These are phyloP conservation scores for Piloderma croceum DNA, from an alignment of 768 basidiomycete species.

Conservation along the genomic window DNA sequence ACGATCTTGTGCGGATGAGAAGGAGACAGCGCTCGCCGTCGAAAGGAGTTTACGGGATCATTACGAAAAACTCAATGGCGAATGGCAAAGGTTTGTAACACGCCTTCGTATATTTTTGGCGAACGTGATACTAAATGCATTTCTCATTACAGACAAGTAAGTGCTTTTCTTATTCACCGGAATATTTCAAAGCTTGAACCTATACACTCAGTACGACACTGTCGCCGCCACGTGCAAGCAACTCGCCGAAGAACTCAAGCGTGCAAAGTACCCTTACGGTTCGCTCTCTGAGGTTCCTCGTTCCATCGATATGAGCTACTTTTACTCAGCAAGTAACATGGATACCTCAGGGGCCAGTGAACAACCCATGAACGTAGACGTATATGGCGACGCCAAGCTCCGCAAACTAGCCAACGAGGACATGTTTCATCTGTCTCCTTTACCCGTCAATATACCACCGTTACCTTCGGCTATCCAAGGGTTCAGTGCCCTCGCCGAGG, in stretches of 20 bases:
- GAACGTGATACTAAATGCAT: background rate
- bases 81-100: background rate
- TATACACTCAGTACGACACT: background rate
- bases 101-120: background rate
- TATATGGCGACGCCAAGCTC: background rate
- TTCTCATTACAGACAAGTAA: background rate
- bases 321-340: background rate
- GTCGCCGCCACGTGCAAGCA: background rate
- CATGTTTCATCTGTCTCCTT: background rate
- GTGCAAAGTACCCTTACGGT: background rate
- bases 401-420: background rate
- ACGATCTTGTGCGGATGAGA: conserved; percentile 26
- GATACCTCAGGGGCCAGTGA: background rate
- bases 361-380: background rate
- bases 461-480: background rate
- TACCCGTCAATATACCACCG: background rate
- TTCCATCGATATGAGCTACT: background rate
- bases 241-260: background rate
- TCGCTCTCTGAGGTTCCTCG: background rate
- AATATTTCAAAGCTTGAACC: too few species aligned
- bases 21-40: conserved; percentile 29
- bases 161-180: background rate
- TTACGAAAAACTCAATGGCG: conserved; percentile 26
- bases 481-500: background rate
- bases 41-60: conserved; percentile 31